Evolutionary conservation across 2,329 filamentous ascomycete genomes (phyloP), one percentile per base, ranked within the genome.

Genomic region (Rhexocercosporidium sp.): DNA sequence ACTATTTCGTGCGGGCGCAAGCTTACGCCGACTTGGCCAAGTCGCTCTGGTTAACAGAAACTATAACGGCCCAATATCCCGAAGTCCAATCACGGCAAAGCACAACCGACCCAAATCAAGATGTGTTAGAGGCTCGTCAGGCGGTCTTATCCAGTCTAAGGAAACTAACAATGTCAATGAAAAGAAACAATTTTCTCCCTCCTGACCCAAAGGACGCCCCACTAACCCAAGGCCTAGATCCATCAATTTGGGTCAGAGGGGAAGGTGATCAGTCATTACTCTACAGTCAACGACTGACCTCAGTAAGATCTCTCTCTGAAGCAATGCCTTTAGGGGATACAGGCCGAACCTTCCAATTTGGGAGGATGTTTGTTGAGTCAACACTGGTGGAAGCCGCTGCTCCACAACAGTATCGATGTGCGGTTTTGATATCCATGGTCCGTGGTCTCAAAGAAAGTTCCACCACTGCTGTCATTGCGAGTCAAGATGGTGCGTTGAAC

Each of bases 21-120:
- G 90, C 93, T 1, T 94, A 96, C 74, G 86, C 95, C 1, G 93
- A 97, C 78, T 82, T 97, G 60, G 90, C 92, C 27, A 97, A 97
- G 78, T 85, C 90, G 0, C 91, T 92, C 77, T 97, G 94, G 94
- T 87, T 97, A n/a, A 77, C 86, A 12, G 81, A 84, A 20, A 83
- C 84, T 18, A 82, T 85, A 20, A 82, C 70, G 14, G 78, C 82
- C 41, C 61, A 74, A 59, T 71, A 63, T 60, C 70, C 70, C 27
- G 71, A 76, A 41, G 41, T 62, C 64, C 64, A 69, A 11, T 37
- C 69, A 27, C 62, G 62, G 25, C 27, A 46, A 25, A 46, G 61
- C 22, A 64, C 69, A 31, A 47, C 54, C 31, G 76, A 78, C 46
- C 31, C 54, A n/a, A 67, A 69, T 56, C 14, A 64, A 79, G 83